phyloP scores from a whole-genome alignment of 2,329 filamentous ascomycete species.

The Nakataea oryzae region DNA sequence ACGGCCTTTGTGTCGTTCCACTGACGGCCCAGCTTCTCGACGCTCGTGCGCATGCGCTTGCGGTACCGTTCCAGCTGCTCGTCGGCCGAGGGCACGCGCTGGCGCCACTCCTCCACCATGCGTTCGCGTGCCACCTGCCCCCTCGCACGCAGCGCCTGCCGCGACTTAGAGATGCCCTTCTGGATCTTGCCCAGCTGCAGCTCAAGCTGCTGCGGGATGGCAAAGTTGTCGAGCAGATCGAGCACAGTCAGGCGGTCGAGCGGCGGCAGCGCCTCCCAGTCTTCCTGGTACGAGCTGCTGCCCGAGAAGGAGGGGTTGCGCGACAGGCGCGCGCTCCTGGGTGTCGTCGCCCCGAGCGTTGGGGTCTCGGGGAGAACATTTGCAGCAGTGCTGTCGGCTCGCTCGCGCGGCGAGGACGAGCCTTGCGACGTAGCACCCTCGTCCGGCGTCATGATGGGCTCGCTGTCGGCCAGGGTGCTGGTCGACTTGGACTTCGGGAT shows the following conservation, averaged over 20 bases:
- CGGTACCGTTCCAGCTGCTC: conserved; percentile 89
- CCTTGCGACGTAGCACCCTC: conserved; percentile 25
- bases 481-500: conserved; percentile 27
- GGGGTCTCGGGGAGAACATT: conserved; percentile 32
- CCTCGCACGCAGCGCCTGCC: conserved; percentile 67
- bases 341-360: conserved; percentile 32
- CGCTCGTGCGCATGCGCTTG: conserved; percentile 74
- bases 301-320: conserved; percentile 74
- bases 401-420: conserved; percentile 32
- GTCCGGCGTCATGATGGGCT: conserved; percentile 30
- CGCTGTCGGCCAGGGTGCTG: conserved; percentile 29
- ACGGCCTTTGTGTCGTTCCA: conserved; percentile 90
- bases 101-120: conserved; percentile 88
- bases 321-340: conserved; percentile 51
- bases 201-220: conserved; percentile 81
- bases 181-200: conserved; percentile 89
- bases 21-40: conserved; percentile 74
- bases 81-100: conserved; percentile 74
- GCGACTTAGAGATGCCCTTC: conserved; percentile 67
- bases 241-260: conserved; percentile 85
- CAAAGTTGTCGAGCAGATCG: conserved; percentile 89
- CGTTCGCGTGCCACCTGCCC: conserved; percentile 74
- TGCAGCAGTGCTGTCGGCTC: conserved; percentile 13
- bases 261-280: conserved; percentile 74
- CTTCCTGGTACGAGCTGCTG: conserved; percentile 76